phyloP scores from a whole-genome alignment of 441 rosid genomes.

The Syzygium syzygioides region DNA sequence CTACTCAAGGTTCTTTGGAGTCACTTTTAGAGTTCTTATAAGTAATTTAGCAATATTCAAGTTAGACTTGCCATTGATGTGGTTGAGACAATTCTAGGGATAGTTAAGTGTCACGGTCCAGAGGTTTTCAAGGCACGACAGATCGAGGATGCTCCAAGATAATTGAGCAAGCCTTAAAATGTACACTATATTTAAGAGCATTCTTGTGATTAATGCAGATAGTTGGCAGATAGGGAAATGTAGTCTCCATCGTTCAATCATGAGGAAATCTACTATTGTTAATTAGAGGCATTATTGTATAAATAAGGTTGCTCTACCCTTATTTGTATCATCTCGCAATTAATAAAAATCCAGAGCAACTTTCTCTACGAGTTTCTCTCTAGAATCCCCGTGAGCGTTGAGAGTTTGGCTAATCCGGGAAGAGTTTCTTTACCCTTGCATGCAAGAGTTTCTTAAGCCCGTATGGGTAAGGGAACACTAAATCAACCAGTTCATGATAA shows the following conservation, averaged over 20 bases:
- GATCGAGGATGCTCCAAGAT: not conserved
- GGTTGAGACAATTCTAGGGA: not conserved
- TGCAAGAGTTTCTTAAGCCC: too few relatives aligned
- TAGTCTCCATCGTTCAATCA: not conserved
- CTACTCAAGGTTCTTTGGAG: not conserved
- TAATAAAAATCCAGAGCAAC: not conserved
- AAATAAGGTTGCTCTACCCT: not conserved
- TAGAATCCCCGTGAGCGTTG: too few relatives aligned
- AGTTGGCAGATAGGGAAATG: accelerated
- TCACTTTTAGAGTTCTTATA: not conserved
- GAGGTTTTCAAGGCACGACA: too few relatives aligned
- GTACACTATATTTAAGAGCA: not conserved
- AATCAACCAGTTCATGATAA: not conserved
- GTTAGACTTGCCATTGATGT: not conserved
- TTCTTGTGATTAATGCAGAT: not conserved
- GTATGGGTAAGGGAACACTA: not conserved
- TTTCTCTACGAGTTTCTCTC: not conserved
- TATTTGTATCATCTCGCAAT: not conserved
- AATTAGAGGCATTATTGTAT: not conserved
- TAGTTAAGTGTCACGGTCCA: not conserved
- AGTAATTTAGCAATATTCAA: not conserved
- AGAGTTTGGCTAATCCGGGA: too few relatives aligned
- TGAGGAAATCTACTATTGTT: not conserved
- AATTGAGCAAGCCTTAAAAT: not conserved
- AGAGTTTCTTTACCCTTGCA: too few relatives aligned